phyloP scores from a whole-genome alignment of 345 rosid species.

The Gossypium rotundifolium region DNA sequence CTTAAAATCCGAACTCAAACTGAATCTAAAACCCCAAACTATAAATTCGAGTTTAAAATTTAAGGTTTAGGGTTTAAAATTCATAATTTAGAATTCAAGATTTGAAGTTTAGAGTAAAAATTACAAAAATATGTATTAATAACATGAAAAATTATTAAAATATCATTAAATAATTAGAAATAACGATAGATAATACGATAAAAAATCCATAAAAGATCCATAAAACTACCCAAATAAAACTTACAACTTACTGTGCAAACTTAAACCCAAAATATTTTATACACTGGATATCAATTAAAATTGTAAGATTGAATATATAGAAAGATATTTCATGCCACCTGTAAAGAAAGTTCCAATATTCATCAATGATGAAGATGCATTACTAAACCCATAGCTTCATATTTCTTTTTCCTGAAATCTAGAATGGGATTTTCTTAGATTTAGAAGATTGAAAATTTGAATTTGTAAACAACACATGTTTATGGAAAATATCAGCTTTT shows the following conservation, averaged over 20 bases:
- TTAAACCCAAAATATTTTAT: too few species aligned
- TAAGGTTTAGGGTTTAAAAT: fast-evolving
- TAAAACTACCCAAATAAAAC: too few species aligned
- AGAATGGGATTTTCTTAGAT: not conserved
- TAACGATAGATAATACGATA: too few species aligned
- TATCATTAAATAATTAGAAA: too few species aligned
- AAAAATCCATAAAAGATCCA: too few species aligned
- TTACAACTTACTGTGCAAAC: too few species aligned
- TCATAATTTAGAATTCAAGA: fast-evolving
- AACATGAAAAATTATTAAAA: too few species aligned
- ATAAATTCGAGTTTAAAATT: too few species aligned
- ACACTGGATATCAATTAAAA: too few species aligned
- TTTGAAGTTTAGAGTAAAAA: too few species aligned
- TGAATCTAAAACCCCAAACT: fast-evolving
- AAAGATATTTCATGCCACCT: not conserved
- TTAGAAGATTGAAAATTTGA: not conserved
- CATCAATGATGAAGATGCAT: not conserved
- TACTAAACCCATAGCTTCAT: not conserved
- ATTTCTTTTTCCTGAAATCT: not conserved
- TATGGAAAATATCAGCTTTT: not conserved
- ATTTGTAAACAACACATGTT: not conserved
- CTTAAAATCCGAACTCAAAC: fast-evolving
- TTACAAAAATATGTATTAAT: too few species aligned
- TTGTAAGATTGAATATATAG: not conserved
- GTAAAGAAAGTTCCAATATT: not conserved